phyloP scores from a whole-genome alignment of 176 grass and related monocot genomes.

The maize (Zea mays) region Zm-B73-REFERENCE-NAM-5.0 NC_050096.1:186986001-186986500 shows the following conservation, averaged over 20 bases:
- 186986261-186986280: slow-evolving; percentile 49
- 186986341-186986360: slow-evolving; percentile 59
- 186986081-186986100: slow-evolving; percentile 42
- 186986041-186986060: slow-evolving; percentile 59
- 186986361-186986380: slow-evolving; percentile 86
- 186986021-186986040: slow-evolving; percentile 60
- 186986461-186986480: slow-evolving; percentile 96
- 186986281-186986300: slow-evolving; percentile 73
- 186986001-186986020: slow-evolving; percentile 66
- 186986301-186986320: slow-evolving; percentile 83
- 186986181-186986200: slow-evolving; percentile 52
- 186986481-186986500: slow-evolving; percentile 82
- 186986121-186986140: slow-evolving; percentile 58
- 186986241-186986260: slow-evolving; percentile 75
- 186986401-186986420: slow-evolving; percentile 88
- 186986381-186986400: slow-evolving; percentile 89
- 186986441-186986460: slow-evolving; percentile 68
- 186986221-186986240: slow-evolving; percentile 68
- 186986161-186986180: slow-evolving; percentile 40
- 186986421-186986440: slow-evolving; percentile 78
- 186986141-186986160: slow-evolving; percentile 43
- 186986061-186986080: slow-evolving; percentile 60
- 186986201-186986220: slow-evolving; percentile 45
- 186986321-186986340: slow-evolving; percentile 64
- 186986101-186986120: slow-evolving; percentile 36